Percentiles rank a stretch among this genome's conserved stretches.
Evolutionary conservation across 176 grass and related monocot genomes (phyloP).

Genomic region (Zizania latifolia): DNA sequence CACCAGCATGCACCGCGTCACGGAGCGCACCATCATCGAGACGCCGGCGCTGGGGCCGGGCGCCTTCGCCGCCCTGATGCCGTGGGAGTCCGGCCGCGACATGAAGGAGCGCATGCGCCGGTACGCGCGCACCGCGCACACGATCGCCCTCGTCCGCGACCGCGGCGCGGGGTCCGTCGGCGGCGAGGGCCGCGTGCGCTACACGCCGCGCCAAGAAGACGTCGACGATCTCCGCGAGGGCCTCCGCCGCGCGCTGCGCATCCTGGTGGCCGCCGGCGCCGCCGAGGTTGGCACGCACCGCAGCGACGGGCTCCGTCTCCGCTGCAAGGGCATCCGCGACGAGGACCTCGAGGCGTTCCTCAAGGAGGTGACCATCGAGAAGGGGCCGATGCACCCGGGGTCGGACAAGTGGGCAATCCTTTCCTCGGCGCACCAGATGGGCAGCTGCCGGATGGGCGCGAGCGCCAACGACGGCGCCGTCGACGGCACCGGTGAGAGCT

Average conservation of each 20-base stretch:
- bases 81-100: constrained; percentile 60
- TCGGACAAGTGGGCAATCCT: constrained; percentile 35
- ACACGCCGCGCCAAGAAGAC: constrained; percentile 33
- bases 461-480: constrained; percentile 48
- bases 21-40: constrained; percentile 56
- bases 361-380: constrained; percentile 44
- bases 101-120: constrained; percentile 77
- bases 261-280: constrained; percentile 70
- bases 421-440: constrained; percentile 81
- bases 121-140: constrained; percentile 56
- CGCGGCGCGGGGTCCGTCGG: constrained; percentile 45
- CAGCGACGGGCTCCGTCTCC: constrained; percentile 55
- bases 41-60: constrained; percentile 58
- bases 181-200: constrained; percentile 40
- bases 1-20: constrained; percentile 72
- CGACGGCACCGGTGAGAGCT: constrained; percentile 59
- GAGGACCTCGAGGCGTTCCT: constrained; percentile 60
- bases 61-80: constrained; percentile 45
- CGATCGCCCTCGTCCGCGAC: constrained; percentile 60
- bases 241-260: constrained; percentile 44
- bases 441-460: constrained; percentile 73
- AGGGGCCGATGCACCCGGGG: constrained; percentile 43
- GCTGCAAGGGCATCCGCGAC: constrained; percentile 52
- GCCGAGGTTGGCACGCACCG: constrained; percentile 76
- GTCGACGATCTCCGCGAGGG: constrained; percentile 45